These are phyloP conservation scores for Scutellaria baicalensis DNA, from an alignment of 257 asterid species.

Conservation along the genomic window DNA sequence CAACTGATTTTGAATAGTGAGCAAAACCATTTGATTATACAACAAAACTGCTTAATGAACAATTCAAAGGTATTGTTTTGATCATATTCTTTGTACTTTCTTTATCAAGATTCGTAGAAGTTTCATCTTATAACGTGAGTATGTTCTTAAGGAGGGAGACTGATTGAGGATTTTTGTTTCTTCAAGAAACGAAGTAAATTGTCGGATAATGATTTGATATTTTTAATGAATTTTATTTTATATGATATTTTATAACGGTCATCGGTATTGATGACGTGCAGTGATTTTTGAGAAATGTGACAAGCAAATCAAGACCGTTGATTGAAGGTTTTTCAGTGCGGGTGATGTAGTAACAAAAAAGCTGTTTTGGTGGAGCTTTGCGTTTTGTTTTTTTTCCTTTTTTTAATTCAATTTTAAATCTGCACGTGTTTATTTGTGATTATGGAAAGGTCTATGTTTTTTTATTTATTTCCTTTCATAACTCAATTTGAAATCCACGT, in stretches of 20 bases:
- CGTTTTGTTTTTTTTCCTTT: background rate
- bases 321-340: background rate
- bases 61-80: conserved; percentile 32
- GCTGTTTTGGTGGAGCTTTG: no score
- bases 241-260: background rate
- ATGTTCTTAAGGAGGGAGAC: background rate
- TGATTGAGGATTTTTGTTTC: background rate
- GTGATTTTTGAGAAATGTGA: background rate
- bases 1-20: conserved; percentile 16
- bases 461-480: no score
- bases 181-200: background rate
- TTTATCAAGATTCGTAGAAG: background rate
- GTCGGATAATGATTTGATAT: conserved; percentile 62
- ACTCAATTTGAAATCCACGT: no score
- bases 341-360: background rate
- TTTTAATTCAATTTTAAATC: no score
- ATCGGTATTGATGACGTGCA: background rate
- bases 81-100: conserved; percentile 25
- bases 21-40: conserved; percentile 19
- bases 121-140: background rate
- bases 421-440: no score
- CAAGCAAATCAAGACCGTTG: conserved; percentile 21
- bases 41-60: conserved; percentile 20
- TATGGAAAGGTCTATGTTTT: no score
- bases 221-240: background rate